Evolutionary conservation across 169 alveolate genomes (phyloP).

Genomic region (Theileria sp.): DNA sequence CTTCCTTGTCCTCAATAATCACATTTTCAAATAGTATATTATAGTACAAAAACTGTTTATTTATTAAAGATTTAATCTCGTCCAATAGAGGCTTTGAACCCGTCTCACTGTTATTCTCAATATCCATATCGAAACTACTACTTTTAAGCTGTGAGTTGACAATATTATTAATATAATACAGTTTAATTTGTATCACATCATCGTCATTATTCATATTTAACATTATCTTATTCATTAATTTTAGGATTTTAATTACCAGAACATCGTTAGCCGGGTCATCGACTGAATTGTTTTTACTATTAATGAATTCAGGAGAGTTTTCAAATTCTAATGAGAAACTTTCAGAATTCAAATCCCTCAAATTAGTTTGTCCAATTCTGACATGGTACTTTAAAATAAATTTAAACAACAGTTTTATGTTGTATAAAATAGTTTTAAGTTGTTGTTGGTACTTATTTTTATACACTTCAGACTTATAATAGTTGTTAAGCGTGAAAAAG

Average conservation of each 20-base stretch:
- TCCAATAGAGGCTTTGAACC: neutral
- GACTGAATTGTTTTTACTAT: neutral
- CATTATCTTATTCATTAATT: neutral
- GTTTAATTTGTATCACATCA: neutral
- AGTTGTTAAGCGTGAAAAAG: neutral
- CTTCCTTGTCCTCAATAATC: neutral
- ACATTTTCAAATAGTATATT: neutral
- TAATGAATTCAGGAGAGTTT: neutral
- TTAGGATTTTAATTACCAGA: neutral
- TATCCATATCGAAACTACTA: neutral
- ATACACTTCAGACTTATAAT: neutral
- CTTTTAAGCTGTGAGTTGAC: neutral
- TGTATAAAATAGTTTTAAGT: neutral
- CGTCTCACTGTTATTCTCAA: neutral
- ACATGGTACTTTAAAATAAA: neutral
- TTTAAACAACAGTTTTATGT: neutral
- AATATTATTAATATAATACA: neutral
- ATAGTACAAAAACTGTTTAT: neutral
- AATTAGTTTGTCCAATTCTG: neutral
- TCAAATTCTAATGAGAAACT: neutral
- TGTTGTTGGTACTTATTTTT: slow-evolving; percentile 6
- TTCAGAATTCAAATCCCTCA: neutral
- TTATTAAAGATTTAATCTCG: neutral
- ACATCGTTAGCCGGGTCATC: neutral
- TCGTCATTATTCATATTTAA: neutral